phyloP scores from a whole-genome alignment of 1,139 yeast genomes.

The Magnusiomyces tetraspermus region DNA sequence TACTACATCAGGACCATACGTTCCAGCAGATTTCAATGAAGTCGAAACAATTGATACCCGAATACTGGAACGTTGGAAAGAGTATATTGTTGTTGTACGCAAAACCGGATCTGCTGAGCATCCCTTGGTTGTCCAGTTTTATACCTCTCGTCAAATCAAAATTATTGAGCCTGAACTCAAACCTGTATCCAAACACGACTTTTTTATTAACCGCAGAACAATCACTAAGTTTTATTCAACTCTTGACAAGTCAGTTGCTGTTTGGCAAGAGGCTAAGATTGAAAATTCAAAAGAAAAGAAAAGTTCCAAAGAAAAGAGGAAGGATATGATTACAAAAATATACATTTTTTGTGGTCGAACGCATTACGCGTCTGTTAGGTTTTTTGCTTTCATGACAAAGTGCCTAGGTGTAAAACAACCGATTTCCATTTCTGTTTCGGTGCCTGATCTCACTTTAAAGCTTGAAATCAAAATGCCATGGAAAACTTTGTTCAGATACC shows the following conservation, averaged over 20 bases:
- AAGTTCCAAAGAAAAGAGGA: neutral
- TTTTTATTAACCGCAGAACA: conserved; percentile 24
- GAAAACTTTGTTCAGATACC: neutral
- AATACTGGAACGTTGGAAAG: conserved; percentile 66
- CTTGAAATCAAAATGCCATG: conserved; percentile 2
- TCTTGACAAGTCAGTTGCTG: conserved; percentile 58
- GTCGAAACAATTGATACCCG: conserved; percentile 45
- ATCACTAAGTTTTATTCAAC: conserved; percentile 50
- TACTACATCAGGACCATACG: conserved; percentile 22
- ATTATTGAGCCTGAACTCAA: conserved; percentile 26
- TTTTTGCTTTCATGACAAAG: conserved; percentile 53
- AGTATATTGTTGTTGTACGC: conserved; percentile 57
- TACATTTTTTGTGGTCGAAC: conserved; percentile 52
- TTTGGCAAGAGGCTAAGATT: conserved; percentile 32
- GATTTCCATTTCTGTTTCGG: conserved; percentile 32
- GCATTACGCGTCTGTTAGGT: conserved; percentile 40
- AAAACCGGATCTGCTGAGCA: conserved; percentile 41
- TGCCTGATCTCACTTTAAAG: conserved; percentile 40
- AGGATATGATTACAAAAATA: conserved; percentile 27
- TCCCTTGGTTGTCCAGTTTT: conserved; percentile 56
- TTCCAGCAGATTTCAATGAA: conserved; percentile 36
- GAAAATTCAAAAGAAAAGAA: too few relatives aligned
- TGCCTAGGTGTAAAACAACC: conserved; percentile 32
- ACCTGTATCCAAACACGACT: conserved; percentile 21
- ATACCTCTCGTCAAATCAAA: conserved; percentile 40